phyloP scores from a whole-genome alignment of 495 filamentous ascomycete species.

The Penicillium longicatenatum region DNA sequence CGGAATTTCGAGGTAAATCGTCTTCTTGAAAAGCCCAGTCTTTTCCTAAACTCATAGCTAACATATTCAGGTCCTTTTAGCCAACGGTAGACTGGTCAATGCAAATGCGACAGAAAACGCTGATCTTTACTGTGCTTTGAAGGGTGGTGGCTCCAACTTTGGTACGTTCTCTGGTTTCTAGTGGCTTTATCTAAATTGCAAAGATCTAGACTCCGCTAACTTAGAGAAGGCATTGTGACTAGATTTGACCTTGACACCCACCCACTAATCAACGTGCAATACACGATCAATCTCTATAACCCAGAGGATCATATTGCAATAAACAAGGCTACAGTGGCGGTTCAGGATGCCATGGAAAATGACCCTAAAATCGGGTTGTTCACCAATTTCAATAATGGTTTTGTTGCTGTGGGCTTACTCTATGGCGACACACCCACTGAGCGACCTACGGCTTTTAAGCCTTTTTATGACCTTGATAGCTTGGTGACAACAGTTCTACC shows the following conservation, averaged over 20 bases:
- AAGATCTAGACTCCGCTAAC: not conserved
- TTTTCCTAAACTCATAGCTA: not conserved
- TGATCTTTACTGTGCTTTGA: not conserved
- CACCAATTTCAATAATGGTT: not conserved
- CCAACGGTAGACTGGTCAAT: not conserved
- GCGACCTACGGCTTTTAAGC: not conserved
- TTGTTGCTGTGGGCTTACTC: not conserved
- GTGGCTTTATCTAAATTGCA: too few relatives aligned
- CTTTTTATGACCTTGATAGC: not conserved
- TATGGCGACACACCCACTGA: not conserved
- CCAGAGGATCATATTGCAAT: not conserved
- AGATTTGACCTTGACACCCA: constrained; percentile 2
- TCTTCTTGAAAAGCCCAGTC: not conserved
- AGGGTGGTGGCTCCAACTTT: constrained; percentile 2
- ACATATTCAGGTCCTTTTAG: not conserved
- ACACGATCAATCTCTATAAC: constrained; percentile 1
- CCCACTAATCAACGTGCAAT: not conserved
- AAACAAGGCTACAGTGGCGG: not conserved
- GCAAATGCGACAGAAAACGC: not conserved
- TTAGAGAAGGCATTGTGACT: not conserved
- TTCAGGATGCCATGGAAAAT: not conserved
- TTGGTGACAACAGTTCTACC: not conserved
- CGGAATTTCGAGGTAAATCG: not conserved
- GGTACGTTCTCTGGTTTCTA: not conserved
- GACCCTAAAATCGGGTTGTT: not conserved